Base-by-base conservation (phyloP, 225 moss, liverwort and hornwort genomes). In the Antitrichia curtipendula region DNA sequence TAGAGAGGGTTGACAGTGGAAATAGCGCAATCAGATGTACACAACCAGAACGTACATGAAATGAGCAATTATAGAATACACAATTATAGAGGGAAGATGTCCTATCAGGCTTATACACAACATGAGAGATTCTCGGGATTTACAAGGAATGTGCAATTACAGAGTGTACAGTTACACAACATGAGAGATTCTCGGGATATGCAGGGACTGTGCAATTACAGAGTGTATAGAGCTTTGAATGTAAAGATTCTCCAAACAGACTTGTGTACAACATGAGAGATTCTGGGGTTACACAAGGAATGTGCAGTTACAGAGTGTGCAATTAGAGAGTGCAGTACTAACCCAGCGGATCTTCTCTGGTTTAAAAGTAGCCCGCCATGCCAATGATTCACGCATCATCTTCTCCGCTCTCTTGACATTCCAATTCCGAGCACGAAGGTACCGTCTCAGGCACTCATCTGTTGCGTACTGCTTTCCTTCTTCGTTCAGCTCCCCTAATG, bases 311-410 rank as follows among this genome's bases (percentile, higher is more conserved):
- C 75, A 76, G 85, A 75, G 53, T 47, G 36, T 34, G 74, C 84
- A 50, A 49, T 85, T 47, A 47, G 76, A 53, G 76, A 75, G 53
- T 29, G 52, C 20, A 22, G 81, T 31, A 91, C 87, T 86, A 72
- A 98, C 98, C 98, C 98, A 98, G 88, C 91, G 95, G 54, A 97
- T 93, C 56, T 95, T 92, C 80, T 96, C 96, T 40, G 98, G 96
- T 83, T 92, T 94, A 68, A 91, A 98, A n/a, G 91, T 71, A 58
- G 92, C 95, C 76, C 98, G 95, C 98, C 98, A 98, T 62, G 91
- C 89, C 80, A 98, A 82, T 43, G 91, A 86, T 47, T 98, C 98
- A 23, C 90, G 92, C 79, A 98, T 31, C 98, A 98, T 96, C 82
- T 96, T 96, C 63, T 96, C 96, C 70, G 98, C 89, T 82, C 94